Base-by-base conservation (phyloP, 306 rosid species). In the Alnus glutinosa region DNA sequence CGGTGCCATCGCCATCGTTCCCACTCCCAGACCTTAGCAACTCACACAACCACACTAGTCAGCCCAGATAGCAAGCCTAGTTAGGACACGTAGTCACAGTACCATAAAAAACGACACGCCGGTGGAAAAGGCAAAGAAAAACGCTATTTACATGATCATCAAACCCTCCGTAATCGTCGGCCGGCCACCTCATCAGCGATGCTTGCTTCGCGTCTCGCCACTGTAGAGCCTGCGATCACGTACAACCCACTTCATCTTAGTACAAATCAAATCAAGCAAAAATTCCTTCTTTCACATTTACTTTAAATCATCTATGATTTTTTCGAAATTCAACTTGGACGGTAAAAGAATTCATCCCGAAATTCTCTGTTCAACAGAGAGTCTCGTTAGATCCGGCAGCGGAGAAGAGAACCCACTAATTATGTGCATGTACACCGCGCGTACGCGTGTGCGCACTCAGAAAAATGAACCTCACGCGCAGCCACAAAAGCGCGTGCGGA, bases 221-320 rank as follows among this genome's bases (percentile, higher is more conserved):
- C 98, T 93, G 89, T 93, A 96, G 34, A 96, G 89, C 99, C 99
- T 96, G 84, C 75, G 3, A 88, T 78, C 75, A 73, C 79, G 81
- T 55, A 36, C 66, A 78, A 16, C 75, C 74, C 4, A 30, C 6
- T 39, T 74, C 61, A 76, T 79, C n/a, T 34, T 30, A 79, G 46
- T 74, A 69, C 42, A 64, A 51, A 28, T 15, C 19, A 30, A 54
- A 54, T 12, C 55, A 12, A 49, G 4, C 44, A 3, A 39, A 39
- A 39, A 4, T 39, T 39, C 44, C 44, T 39, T 3, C 44, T 39
- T 4, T 36, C 39, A 36, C 39, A 36, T 36, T 36, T 36, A 36
- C 39, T 23, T 23, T 23, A 23, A 23, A 23, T 23, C 28, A 23
- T 23, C 28, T 23, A 23, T 23, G 28, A 23, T 23, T 23, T 23